A percentile compares a stretch with the other conserved stretches of the same genome.
phyloP scores from a whole-genome alignment of 208 protist genomes.

The Leishmania martiniquensis region DNA sequence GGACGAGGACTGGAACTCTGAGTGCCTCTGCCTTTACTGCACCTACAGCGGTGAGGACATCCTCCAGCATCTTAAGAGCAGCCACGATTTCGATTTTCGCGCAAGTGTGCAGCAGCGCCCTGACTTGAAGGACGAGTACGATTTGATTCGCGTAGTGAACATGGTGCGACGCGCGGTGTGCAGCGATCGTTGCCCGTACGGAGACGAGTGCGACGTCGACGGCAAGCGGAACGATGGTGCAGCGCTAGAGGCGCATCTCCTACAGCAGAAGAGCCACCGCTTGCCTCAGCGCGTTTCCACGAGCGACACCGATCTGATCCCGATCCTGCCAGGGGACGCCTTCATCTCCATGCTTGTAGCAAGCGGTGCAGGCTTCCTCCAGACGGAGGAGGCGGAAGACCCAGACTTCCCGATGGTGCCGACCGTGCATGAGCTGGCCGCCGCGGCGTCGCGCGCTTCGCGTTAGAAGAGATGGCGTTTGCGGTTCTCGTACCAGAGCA shows the following conservation, averaged over 20 bases:
- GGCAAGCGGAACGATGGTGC: slow-evolving; percentile 31
- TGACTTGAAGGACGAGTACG: slow-evolving; percentile 71
- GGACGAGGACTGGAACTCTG: slow-evolving; percentile 60
- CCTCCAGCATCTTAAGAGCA: slow-evolving; percentile 56
- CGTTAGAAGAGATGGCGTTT: neutral
- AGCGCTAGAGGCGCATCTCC: slow-evolving; percentile 55
- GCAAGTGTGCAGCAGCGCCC: slow-evolving; percentile 34
- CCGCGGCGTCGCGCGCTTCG: slow-evolving; percentile 4
- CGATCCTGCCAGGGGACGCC: slow-evolving; percentile 61
- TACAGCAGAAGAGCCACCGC: slow-evolving; percentile 35
- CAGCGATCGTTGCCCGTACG: slow-evolving; percentile 29
- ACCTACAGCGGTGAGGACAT: slow-evolving; percentile 37
- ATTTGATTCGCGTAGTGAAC: slow-evolving; percentile 83
- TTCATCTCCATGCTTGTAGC: slow-evolving; percentile 78
- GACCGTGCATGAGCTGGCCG: slow-evolving; percentile 45
- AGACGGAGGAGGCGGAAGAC: slow-evolving; percentile 44
- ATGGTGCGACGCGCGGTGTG: slow-evolving; percentile 53
- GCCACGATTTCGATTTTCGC: slow-evolving; percentile 63
- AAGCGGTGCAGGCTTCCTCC: slow-evolving; percentile 48
- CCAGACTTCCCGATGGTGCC: slow-evolving; percentile 85
- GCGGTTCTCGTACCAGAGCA: neutral
- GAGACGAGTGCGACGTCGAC: slow-evolving; percentile 24
- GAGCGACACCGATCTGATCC: slow-evolving; percentile 59
- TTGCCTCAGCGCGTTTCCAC: slow-evolving; percentile 46
- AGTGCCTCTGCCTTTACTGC: slow-evolving; percentile 72